Conservation (phyloP, 352 stramenopile genomes). For the Phytophthora fragariae region DNA sequence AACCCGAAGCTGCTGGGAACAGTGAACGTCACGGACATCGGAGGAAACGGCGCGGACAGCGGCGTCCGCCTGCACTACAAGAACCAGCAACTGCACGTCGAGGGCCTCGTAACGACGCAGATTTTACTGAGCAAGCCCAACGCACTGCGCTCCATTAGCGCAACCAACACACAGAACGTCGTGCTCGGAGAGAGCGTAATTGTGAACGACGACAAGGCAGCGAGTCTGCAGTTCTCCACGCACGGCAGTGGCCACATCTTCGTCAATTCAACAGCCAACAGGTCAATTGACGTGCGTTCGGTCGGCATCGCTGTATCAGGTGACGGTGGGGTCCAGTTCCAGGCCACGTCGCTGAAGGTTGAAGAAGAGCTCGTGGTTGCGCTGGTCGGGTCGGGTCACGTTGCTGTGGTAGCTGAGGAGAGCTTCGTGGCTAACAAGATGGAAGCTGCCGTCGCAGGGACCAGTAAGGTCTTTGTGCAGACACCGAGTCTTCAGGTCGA, state of each 20-base stretch:
- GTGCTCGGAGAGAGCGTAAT: conserved; percentile 42
- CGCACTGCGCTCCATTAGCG: conserved; percentile 23
- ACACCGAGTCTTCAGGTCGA: conserved; percentile 14
- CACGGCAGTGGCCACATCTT: conserved; percentile 33
- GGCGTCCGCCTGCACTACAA: conserved; percentile 52
- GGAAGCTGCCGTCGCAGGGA: conserved; percentile 37
- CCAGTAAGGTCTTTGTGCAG: conserved; percentile 45
- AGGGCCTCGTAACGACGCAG: conserved; percentile 46
- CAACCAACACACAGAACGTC: conserved; percentile 31
- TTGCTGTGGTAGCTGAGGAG: conserved; percentile 37
- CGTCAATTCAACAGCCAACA: conserved; percentile 4
- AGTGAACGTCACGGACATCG: conserved; percentile 33
- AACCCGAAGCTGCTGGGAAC: conserved; percentile 33
- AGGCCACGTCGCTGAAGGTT: conserved; percentile 27
- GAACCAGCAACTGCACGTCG: conserved; percentile 45
- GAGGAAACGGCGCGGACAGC: conserved; percentile 27
- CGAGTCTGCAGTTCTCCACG: conserved; percentile 31
- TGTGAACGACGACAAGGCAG: conserved; percentile 36
- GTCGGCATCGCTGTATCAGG: conserved; percentile 25
- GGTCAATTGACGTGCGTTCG: conserved; percentile 21
- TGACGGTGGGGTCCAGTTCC: conserved; percentile 43
- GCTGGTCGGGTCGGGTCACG: conserved; percentile 22
- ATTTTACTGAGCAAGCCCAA: conserved; percentile 37
- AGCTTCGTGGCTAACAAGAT: conserved; percentile 29
- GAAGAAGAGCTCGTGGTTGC: conserved; percentile 31